phyloP scores from a whole-genome alignment of 2,329 filamentous ascomycete species.

The Trichothecium sympodiale region DNA sequence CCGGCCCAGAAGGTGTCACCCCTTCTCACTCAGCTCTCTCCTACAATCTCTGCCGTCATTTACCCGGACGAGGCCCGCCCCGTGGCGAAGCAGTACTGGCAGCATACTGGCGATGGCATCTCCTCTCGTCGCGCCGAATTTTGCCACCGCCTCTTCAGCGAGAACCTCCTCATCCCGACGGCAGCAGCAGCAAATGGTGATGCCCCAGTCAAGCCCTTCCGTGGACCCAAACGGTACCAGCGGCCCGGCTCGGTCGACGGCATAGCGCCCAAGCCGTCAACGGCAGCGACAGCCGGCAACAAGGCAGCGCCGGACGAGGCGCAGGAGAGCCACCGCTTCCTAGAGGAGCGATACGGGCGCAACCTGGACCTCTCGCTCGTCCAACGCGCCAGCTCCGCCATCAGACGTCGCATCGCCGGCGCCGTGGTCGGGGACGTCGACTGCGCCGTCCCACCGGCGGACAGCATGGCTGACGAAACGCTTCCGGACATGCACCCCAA shows the following conservation, averaged over 20 bases:
- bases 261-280: conserved; percentile 7
- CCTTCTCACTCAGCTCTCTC: conserved; percentile 42
- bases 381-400: conserved; percentile 72
- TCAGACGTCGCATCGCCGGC: conserved; percentile 79
- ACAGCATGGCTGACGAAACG: no score
- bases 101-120: conserved; percentile 86
- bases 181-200: conserved; percentile 4
- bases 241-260: conserved; percentile 34
- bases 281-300: conserved; percentile 6
- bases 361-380: conserved; percentile 77
- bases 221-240: conserved; percentile 75
- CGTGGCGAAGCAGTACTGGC: conserved; percentile 90
- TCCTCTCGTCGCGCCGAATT: conserved; percentile 89
- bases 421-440: conserved; percentile 66
- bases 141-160: conserved; percentile 62
- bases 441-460: neutral
- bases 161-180: conserved; percentile 43
- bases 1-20: conserved; percentile 35
- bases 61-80: conserved; percentile 56
- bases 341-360: conserved; percentile 89
- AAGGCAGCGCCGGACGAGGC: conserved; percentile 21
- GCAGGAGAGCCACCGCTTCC: conserved; percentile 65
- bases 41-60: conserved; percentile 59
- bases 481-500: conserved; percentile 21
- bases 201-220: conserved; percentile 30